These are phyloP conservation scores for Chionographis japonica DNA, from an alignment of 106 monocot species.

Conservation along the genomic window DNA sequence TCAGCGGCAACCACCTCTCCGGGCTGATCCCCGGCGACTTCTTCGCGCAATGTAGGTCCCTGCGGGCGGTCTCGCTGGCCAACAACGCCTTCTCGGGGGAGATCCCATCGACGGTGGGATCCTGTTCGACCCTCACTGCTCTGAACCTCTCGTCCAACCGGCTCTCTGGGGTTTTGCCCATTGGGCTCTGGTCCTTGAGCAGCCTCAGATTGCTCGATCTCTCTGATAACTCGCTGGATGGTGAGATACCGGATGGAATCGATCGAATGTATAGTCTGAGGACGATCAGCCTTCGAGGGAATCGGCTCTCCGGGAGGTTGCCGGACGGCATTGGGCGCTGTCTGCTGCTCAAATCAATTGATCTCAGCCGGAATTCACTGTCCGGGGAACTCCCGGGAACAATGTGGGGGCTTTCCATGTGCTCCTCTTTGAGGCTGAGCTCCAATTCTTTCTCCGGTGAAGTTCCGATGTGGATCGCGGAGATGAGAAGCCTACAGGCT, in stretches of 20 bases:
- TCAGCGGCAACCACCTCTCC: conserved; percentile 62
- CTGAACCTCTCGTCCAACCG: conserved; percentile 66
- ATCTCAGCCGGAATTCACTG: conserved; percentile 51
- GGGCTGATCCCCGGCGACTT: conserved; percentile 51
- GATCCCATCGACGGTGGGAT: conserved; percentile 38
- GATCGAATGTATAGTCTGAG: conserved; percentile 37
- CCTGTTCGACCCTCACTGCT: conserved; percentile 44
- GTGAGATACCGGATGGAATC: conserved; percentile 49
- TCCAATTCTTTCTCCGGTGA: conserved; percentile 55
- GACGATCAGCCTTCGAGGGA: conserved; percentile 39
- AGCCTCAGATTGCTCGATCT: conserved; percentile 64
- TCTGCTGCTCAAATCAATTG: conserved; percentile 41
- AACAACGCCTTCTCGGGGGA: conserved; percentile 38
- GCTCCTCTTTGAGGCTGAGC: conserved; percentile 31
- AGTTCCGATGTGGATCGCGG: conserved; percentile 54
- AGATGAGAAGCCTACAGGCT: conserved; percentile 28
- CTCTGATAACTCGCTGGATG: conserved; percentile 54
- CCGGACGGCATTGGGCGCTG: conserved; percentile 46
- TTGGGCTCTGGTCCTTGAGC: conserved; percentile 45
- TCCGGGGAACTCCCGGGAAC: conserved; percentile 53
- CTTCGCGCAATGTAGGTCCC: conserved; percentile 48
- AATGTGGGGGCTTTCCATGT: conserved; percentile 45
- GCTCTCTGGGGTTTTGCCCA: conserved; percentile 59
- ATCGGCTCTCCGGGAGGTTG: conserved; percentile 47
- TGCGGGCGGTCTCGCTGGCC: conserved; percentile 36